phyloP scores from a whole-genome alignment of 768 basidiomycete genomes.

The Trametes sanguinea region DNA sequence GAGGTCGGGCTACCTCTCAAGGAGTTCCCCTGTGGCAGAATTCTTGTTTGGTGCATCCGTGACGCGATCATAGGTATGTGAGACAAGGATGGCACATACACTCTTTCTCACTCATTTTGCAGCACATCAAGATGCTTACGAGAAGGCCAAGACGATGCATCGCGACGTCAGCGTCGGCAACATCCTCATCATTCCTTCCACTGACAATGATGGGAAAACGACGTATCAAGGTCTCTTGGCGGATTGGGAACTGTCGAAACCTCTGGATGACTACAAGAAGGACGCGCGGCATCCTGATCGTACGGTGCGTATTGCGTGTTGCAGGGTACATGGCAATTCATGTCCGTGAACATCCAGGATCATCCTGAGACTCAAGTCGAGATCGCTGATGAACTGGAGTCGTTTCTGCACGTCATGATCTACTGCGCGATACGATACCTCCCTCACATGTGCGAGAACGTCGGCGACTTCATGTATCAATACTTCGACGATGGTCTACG shows the following conservation, averaged over 20 bases:
- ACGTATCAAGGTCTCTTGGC: neutral
- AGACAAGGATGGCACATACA: too few relatives aligned
- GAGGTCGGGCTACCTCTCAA: neutral
- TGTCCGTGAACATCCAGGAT: neutral
- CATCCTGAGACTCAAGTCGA: neutral
- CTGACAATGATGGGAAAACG: neutral
- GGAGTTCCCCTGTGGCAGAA: neutral
- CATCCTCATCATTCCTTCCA: neutral
- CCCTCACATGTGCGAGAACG: constrained; percentile 8
- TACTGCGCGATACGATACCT: constrained; percentile 15
- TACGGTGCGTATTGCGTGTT: neutral
- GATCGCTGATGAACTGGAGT: constrained; percentile 12
- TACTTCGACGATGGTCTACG: constrained; percentile 3
- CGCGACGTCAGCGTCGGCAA: constrained; percentile 15
- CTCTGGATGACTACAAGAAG: neutral
- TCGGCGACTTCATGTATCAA: constrained; percentile 13
- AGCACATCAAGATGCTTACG: constrained; percentile 1
- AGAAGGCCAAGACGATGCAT: neutral
- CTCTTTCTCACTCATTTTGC: too few relatives aligned
- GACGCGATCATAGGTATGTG: neutral
- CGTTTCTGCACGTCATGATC: constrained; percentile 9
- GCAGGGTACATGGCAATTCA: constrained; percentile 12
- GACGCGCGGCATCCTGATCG: neutral
- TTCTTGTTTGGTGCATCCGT: neutral
- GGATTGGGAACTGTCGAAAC: constrained; percentile 9